Conservation (phyloP, 805 yeast species). For the Komagataella kurtzmanii region DNA sequence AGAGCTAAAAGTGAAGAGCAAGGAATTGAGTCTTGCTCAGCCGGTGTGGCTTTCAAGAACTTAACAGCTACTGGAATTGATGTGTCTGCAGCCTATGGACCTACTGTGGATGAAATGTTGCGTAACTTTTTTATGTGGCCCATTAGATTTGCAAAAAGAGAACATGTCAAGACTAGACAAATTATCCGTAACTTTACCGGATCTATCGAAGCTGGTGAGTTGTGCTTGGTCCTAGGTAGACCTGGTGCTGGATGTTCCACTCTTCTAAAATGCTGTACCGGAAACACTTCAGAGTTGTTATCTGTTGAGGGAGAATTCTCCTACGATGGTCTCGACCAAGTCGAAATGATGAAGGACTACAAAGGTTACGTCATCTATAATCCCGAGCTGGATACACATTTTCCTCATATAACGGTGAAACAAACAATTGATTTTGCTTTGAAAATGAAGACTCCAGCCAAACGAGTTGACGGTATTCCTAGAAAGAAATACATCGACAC, state of each 20-base stretch:
- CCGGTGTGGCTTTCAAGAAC: conserved; percentile 35
- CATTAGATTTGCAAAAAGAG: conserved; percentile 16
- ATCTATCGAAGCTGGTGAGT: conserved; percentile 31
- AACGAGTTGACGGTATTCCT: conserved; percentile 29
- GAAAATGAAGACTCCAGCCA: conserved; percentile 42
- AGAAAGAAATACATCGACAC: conserved; percentile 25
- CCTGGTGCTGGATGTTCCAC: conserved; percentile 61
- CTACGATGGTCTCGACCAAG: conserved; percentile 35
- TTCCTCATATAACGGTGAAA: conserved; percentile 40
- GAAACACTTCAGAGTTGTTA: conserved; percentile 25
- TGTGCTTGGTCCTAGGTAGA: conserved; percentile 38
- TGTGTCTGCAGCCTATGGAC: conserved; percentile 38
- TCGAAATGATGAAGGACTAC: conserved; percentile 30
- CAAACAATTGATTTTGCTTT: conserved; percentile 45
- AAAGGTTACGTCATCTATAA: conserved; percentile 37
- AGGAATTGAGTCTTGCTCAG: conserved; percentile 32
- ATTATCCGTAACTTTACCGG: conserved; percentile 13
- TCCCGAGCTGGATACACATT: conserved; percentile 44
- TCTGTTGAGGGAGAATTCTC: conserved; percentile 24
- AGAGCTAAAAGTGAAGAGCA: conserved; percentile 23
- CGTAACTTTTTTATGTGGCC: conserved; percentile 20
- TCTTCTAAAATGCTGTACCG: conserved; percentile 30
- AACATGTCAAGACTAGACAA: conserved; percentile 16
- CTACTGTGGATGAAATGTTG: conserved; percentile 28
- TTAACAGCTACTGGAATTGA: conserved; percentile 35